These are phyloP conservation scores for Tausonia pullulans DNA, from an alignment of 1,284 basidiomycete genomes.

Conservation along the genomic window DNA sequence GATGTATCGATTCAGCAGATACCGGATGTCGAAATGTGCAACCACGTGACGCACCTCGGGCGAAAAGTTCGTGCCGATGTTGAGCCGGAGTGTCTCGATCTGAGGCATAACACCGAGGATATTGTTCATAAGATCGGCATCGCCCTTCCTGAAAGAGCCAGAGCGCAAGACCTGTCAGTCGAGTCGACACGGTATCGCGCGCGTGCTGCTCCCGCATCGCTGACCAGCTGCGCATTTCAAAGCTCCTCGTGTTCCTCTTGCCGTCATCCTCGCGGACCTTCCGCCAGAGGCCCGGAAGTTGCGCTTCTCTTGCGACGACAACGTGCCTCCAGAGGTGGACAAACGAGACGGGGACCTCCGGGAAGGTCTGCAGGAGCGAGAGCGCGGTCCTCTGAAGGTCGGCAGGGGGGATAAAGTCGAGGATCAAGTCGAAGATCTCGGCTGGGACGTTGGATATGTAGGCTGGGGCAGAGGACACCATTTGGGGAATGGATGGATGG, in stretches of 20 bases:
- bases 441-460: not conserved
- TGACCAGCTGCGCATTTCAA: conserved; percentile 17
- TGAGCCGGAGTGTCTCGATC: conserved; percentile 25
- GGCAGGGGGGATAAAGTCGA: conserved; percentile 27
- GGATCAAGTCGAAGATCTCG: conserved; percentile 24
- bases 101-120: conserved; percentile 20
- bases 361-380: conserved; percentile 29
- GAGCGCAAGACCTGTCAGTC: conserved; percentile 13
- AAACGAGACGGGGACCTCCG: conserved; percentile 23
- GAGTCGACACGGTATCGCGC: not conserved
- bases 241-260: conserved; percentile 19
- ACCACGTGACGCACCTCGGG: conserved; percentile 24
- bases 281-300: conserved; percentile 23
- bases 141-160: conserved; percentile 32
- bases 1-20: not conserved
- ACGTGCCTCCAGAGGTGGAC: conserved; percentile 30
- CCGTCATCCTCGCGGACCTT: conserved; percentile 18
- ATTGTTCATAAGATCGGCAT: conserved; percentile 36
- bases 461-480: not conserved
- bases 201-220: not conserved
- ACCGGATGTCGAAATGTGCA: not conserved
- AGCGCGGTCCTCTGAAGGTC: conserved; percentile 29
- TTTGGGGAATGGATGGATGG: not conserved
- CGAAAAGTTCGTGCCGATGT: conserved; percentile 36
- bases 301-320: conserved; percentile 23